Conservation (phyloP, 148 eudicot genomes). For the Vaccinium corymbosum region DNA sequence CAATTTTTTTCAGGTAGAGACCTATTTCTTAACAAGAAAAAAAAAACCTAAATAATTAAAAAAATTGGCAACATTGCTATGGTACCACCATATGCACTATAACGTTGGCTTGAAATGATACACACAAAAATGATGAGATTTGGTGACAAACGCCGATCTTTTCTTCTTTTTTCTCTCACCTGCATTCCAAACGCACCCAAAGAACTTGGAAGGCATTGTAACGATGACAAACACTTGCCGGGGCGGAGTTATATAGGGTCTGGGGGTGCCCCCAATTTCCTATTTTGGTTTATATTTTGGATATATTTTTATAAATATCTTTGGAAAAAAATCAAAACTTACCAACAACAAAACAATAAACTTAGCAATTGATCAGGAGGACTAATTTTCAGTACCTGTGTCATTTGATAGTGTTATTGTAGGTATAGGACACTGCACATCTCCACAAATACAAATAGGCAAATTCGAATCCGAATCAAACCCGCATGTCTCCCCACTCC, state of each 20-base stretch:
- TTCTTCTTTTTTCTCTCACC: neutral
- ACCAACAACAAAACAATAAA: neutral
- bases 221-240: no score
- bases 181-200: neutral
- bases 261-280: no score
- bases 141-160: neutral
- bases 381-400: conserved; percentile 9
- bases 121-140: neutral
- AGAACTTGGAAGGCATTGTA: neutral
- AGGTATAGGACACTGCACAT: conserved; percentile 19
- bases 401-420: neutral
- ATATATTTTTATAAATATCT: no score
- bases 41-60: no score
- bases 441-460: conserved; percentile 35
- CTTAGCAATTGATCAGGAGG: neutral
- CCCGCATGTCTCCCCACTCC: conserved; percentile 30
- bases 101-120: neutral
- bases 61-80: neutral
- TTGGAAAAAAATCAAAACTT: neutral
- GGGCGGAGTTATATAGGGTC: no score
- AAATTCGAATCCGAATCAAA: conserved; percentile 11
- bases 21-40: no score
- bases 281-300: no score
- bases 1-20: no score
- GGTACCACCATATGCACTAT: neutral